Conservation (phyloP, 495 filamentous ascomycete species). For the Aspergillus funiculosus region DNA sequence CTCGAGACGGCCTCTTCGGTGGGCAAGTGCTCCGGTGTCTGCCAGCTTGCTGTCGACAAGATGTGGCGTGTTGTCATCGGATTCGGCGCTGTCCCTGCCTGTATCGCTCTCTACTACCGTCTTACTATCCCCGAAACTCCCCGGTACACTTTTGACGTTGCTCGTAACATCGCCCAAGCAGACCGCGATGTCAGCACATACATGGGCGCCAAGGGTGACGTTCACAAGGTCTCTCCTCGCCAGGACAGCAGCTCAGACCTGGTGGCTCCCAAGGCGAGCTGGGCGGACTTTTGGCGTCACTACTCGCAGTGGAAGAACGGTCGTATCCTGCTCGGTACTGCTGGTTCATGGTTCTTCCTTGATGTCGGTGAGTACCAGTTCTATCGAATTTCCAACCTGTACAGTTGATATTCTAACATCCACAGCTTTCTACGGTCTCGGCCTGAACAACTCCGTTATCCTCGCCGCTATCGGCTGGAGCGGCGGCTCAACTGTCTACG, state of each 20-base stretch:
- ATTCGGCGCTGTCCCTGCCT: conserved; percentile 48
- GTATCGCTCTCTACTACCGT: conserved; percentile 47
- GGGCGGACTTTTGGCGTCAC: conserved; percentile 57
- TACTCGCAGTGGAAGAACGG: conserved; percentile 63
- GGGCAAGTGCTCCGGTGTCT: not conserved
- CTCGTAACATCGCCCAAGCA: conserved; percentile 31
- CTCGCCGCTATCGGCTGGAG: conserved; percentile 12
- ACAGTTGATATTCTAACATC: no score
- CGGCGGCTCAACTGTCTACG: not conserved
- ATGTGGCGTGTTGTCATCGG: conserved; percentile 51
- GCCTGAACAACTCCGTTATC: conserved; percentile 10
- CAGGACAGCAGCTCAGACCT: conserved; percentile 41
- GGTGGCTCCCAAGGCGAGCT: conserved; percentile 57
- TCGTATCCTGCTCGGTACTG: conserved; percentile 67
- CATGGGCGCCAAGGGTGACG: no score
- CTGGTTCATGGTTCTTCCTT: conserved; percentile 36
- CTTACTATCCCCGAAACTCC: conserved; percentile 52
- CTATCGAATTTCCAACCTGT: no score
- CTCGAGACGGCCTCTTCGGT: not conserved
- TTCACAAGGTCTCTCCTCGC: no score
- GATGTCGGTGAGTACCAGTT: no score
- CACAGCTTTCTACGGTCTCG: conserved; percentile 12
- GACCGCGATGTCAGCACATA: conserved; percentile 10
- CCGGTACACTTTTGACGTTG: conserved; percentile 43
- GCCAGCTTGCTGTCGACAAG: conserved; percentile 6